Evolutionary conservation across 148 eudicot genomes (phyloP), one percentile per base, ranked within the genome.

Genomic region (Beta vulgaris): DNA sequence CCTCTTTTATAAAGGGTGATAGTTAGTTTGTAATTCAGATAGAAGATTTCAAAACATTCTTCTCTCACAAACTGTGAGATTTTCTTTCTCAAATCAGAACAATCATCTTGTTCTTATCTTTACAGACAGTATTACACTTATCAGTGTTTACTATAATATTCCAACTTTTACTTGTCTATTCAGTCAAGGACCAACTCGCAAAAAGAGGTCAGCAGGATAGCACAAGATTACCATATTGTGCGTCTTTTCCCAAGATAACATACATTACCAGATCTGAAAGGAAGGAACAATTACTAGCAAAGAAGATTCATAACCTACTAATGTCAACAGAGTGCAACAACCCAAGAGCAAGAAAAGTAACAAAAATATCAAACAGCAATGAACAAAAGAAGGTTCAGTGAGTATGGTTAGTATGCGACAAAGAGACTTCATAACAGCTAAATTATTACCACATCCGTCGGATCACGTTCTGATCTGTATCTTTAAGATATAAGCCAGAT

Each of bases 401-500:
- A 6, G 51, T 36, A 66, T n/a, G 26, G 64, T 39, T 31, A 73
- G 21, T 48, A 16, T 49, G 64, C 8, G 10, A 40, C 39, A 68
- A 32, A 2, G 13, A 10, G 13, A 54, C 0, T 8, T 26, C 16
- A 7, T 16, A 32, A 16, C 12, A 53, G 54, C 6, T 23, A 65
- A 72, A 46, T 21, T 26, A n/a, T 75, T 92, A 95, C 99, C 78
- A 94, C 99, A 49, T 91, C 97, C 97, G 90, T 90, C 43, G 90
- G 92, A 77, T 86, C 91, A 37, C 96, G 96, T 74, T 95, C 88
- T 92, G n/a, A n/a, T n/a, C 94, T 44, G 79, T 90, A 86, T 95
- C 99, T 87, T 95, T 90, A 40, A 95, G 87, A 72, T 92, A 92
- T 71, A 97, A 95, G 44, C 99, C 99, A 34, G 89, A 92, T 92